Base-by-base conservation (phyloP, 148 eudicot species). In the Rheum nobile region DNA sequence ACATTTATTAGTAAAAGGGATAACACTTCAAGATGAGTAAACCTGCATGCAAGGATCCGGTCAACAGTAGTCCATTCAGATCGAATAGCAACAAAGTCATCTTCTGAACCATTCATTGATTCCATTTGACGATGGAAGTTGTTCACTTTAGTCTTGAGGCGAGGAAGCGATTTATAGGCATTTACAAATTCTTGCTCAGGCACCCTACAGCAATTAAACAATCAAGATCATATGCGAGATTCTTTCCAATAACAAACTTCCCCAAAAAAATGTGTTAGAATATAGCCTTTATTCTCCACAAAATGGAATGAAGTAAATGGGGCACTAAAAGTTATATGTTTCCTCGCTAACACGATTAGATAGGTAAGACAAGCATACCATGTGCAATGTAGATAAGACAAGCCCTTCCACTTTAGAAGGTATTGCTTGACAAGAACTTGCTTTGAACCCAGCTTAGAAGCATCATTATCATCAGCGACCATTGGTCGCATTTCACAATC, bases 1-100 rank as follows among this genome's bases (percentile, higher is more conserved):
- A 34, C 22, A 65, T 34, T 34, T 21, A 28, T 31, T 65, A 65
- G 10, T 34, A 65, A 32, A 61, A 34, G 41, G 41, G 31, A 26
- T 28, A 57, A 57, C 67, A 57, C 14, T 28, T 57, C 67, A 57
- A 57, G 67, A 77, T 46, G 67, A 72, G 55, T 38, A 72, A 72
- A 95, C 99, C 97, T 95, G 97, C 97, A 87, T 71, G 94, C 90
- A 80, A 95, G 83, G 82, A 95, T 83, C 78, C 99, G 88, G 77
- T 95, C 99, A 77, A 95, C 92, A 41, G 94, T 95, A 65, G 96
- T 95, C 96, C 97, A 95, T 76, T 95, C 99, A 29, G 97, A 88
- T 47, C 97, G 91, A 79, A 95, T 86, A 35, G 96, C 86, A 75
- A 88, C 87, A 79, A 79, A 86, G 3, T 95, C 99, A 76, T 95